These are phyloP conservation scores for Schizophyllum commune DNA, from an alignment of 1,284 basidiomycete species.

Conservation along the genomic window DNA sequence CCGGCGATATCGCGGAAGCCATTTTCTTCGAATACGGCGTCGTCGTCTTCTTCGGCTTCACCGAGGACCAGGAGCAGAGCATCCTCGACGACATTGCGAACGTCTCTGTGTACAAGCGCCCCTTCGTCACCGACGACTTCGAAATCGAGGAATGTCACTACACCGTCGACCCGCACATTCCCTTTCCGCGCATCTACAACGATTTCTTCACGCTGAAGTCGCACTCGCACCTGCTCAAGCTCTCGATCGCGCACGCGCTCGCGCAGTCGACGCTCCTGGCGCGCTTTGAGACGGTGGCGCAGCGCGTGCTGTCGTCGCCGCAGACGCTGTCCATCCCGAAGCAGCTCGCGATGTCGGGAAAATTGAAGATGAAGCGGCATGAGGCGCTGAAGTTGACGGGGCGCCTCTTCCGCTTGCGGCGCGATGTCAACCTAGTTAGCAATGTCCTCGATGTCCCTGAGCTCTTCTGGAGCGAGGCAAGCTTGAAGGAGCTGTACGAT, in stretches of 20 bases:
- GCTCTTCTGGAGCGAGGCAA: conserved; percentile 93
- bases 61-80: conserved; percentile 66
- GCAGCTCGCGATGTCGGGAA: conserved; percentile 77
- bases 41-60: conserved; percentile 81
- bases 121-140: conserved; percentile 43
- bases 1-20: conserved; percentile 67
- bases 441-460: conserved; percentile 96
- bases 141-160: conserved; percentile 89
- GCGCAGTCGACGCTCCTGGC: conserved; percentile 92
- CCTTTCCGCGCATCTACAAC: conserved; percentile 83
- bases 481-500: conserved; percentile 83
- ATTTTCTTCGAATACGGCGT: conserved; percentile 87
- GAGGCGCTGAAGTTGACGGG: conserved; percentile 88
- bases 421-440: conserved; percentile 88
- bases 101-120: conserved; percentile 57
- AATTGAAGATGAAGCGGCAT: conserved; percentile 68
- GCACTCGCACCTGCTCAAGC: conserved; percentile 76
- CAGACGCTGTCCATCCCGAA: conserved; percentile 76
- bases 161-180: conserved; percentile 75
- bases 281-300: conserved; percentile 80
- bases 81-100: conserved; percentile 79
- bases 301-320: conserved; percentile 74
- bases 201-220: conserved; percentile 93
- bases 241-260: conserved; percentile 91
- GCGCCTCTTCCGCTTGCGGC: conserved; percentile 79